A percentile compares a stretch with the other conserved stretches of the same genome.
phyloP scores from a whole-genome alignment of 1,284 basidiomycete genomes.

The Cerrena zonata region DNA sequence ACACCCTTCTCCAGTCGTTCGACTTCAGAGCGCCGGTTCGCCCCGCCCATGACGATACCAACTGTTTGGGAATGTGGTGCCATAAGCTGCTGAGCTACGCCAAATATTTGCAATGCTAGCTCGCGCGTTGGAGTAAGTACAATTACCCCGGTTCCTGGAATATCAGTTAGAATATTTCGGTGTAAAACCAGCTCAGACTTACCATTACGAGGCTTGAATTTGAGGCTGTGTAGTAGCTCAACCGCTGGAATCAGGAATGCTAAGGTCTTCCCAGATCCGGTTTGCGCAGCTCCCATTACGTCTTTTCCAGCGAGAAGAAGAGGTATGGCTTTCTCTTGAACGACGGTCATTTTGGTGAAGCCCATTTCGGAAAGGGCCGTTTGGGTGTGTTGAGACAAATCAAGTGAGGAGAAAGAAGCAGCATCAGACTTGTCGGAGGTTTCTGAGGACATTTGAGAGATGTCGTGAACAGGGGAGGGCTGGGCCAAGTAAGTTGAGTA shows the following conservation, averaged over 20 bases:
- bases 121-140: slow-evolving; percentile 96
- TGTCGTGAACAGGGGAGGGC: too few species aligned
- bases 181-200: too few species aligned
- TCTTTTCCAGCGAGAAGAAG: slow-evolving; percentile 94
- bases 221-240: slow-evolving; percentile 86
- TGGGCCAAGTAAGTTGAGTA: too few species aligned
- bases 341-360: slow-evolving; percentile 91
- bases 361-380: slow-evolving; percentile 83
- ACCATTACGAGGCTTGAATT: slow-evolving; percentile 98
- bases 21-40: slow-evolving; percentile 90
- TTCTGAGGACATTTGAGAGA: too few species aligned
- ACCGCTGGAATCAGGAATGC: slow-evolving; percentile 94
- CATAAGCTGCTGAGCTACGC: slow-evolving; percentile 96
- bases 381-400: slow-evolving; percentile 73
- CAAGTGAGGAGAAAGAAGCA: slow-evolving; percentile 78
- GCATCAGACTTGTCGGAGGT: too few species aligned
- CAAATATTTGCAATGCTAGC: slow-evolving; percentile 96
- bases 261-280: slow-evolving; percentile 97
- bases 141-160: slow-evolving; percentile 94
- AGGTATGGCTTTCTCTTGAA: slow-evolving; percentile 92
- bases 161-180: too few species aligned
- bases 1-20: slow-evolving; percentile 96
- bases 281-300: slow-evolving; percentile 94
- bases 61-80: slow-evolving; percentile 95
- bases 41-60: slow-evolving; percentile 95